A percentile compares a stretch with the other conserved stretches of the same genome.
These are phyloP conservation scores for Globisporangium parvum DNA, from an alignment of 352 stramenopile genomes.

Conservation along the genomic window DNA sequence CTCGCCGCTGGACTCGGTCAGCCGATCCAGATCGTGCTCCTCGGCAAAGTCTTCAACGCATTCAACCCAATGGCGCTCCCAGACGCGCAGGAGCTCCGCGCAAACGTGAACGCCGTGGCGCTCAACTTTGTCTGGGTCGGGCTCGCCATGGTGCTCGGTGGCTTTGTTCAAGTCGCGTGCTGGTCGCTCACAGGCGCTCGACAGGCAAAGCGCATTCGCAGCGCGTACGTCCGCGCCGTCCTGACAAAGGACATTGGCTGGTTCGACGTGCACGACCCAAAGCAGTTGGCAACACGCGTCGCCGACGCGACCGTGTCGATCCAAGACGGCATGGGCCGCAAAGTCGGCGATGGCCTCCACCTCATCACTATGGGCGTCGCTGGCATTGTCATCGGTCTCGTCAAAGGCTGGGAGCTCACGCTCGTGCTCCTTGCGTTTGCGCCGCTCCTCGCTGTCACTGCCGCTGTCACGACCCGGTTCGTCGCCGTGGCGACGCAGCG, in stretches of 20 bases:
- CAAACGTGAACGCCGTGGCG: constrained; percentile 22
- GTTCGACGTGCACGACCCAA: constrained; percentile 40
- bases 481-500: constrained; percentile 39
- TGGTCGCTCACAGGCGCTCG: constrained; percentile 61
- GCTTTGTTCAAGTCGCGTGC: constrained; percentile 40
- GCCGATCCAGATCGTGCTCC: constrained; percentile 65
- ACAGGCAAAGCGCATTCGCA: constrained; percentile 38
- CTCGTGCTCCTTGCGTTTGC: constrained; percentile 66
- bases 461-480: constrained; percentile 48
- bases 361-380: constrained; percentile 61
- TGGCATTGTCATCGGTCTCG: constrained; percentile 56
- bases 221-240: constrained; percentile 27
- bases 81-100: constrained; percentile 5
- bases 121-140: constrained; percentile 23
- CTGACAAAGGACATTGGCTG: constrained; percentile 34
- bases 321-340: constrained; percentile 59
- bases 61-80: constrained; percentile 45
- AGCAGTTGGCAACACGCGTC: constrained; percentile 23
- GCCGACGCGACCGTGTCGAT: constrained; percentile 37
- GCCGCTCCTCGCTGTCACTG: constrained; percentile 53
- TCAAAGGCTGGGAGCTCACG: constrained; percentile 62
- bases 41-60: constrained; percentile 68
- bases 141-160: constrained; percentile 18
- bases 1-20: constrained; percentile 41
- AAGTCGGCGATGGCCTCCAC: constrained; percentile 49